Percentiles rank a stretch among this genome's conserved stretches.
Conservation (phyloP, 2,329 filamentous ascomycete species). For the Epicoccum sorghinum region DNA sequence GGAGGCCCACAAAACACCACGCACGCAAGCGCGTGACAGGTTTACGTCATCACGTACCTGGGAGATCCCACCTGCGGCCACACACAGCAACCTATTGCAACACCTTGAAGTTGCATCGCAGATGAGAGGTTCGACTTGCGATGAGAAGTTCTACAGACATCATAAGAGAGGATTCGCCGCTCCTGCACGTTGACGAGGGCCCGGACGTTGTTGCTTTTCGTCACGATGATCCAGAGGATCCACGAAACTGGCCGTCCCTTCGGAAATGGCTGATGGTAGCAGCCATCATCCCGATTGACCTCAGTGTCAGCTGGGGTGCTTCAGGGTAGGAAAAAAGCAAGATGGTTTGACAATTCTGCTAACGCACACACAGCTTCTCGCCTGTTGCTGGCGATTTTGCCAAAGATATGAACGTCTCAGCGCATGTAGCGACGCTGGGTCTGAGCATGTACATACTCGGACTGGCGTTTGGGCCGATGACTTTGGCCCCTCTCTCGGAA, state of each 20-base stretch:
- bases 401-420: slow-evolving; percentile 49
- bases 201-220: slow-evolving; percentile 23
- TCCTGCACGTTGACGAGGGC: slow-evolving; percentile 7
- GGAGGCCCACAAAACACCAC: slow-evolving; percentile 13
- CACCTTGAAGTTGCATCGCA: background rate
- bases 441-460: slow-evolving; percentile 56
- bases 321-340: slow-evolving; percentile 41
- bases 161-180: slow-evolving; percentile 10
- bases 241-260: slow-evolving; percentile 41
- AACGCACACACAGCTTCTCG: slow-evolving; percentile 43
- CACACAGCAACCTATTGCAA: background rate
- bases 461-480: slow-evolving; percentile 51
- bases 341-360: background rate
- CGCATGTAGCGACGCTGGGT: slow-evolving; percentile 52
- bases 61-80: background rate
- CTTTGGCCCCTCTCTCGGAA: slow-evolving; percentile 42
- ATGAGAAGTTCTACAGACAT: slow-evolving; percentile 12
- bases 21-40: slow-evolving; percentile 12
- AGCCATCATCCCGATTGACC: slow-evolving; percentile 45
- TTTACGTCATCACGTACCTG: slow-evolving; percentile 11
- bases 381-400: slow-evolving; percentile 52
- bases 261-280: slow-evolving; percentile 47
- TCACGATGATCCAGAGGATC: slow-evolving; percentile 36
- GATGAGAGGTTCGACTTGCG: too few species aligned
- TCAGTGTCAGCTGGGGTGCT: slow-evolving; percentile 52